Base-by-base conservation (phyloP, 2,329 filamentous ascomycete genomes). In the Trichophyton simii region DNA sequence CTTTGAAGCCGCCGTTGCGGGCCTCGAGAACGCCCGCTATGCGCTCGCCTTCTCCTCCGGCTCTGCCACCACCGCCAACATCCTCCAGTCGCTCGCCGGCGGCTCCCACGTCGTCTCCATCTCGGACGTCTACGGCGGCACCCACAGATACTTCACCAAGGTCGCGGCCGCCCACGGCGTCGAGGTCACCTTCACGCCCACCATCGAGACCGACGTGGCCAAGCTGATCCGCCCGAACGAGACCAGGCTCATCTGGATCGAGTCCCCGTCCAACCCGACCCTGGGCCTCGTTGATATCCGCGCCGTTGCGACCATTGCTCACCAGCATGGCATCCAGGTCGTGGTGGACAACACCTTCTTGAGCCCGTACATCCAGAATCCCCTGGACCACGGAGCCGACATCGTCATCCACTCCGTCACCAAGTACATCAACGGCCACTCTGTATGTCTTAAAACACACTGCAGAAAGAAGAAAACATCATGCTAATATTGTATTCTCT, bases 321-420 rank as follows among this genome's bases (percentile, higher is more conserved):
- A 97, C 75, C 80, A 87, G 69, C 88, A 89, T 71, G 92, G 91
- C 64, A 89, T 97, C 70, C 81, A 89, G 72, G 94, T 99, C 50
- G 94, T 99, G n/a, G 94, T 99, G 48, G 94, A 99, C 80, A 99
- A 99, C 80, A 99, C 94, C 20, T 99, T 99, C 80, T 81, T 97
- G 72, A 92, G 88, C 64, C 94, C 94, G 36, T 99, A 97, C 74
- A 83, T 99, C 57, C 94, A 99, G 78, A 97, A 96, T 76, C 94
- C 94, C 2, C 84, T 99, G 61, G 87, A 95, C 72, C 89, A 92
- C 72, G 94, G 94, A 68, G 94, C 94, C 67, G 94, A 99, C 75
- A 91, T 97, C 66, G 92, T 97, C 67, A 88, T 97, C 50, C 92
- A 97, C 81, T 91, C 87, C 61, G 94, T 99, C 61, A 99, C 94